phyloP scores from a whole-genome alignment of 2,329 filamentous ascomycete species.

The Fusarium clavum region DNA sequence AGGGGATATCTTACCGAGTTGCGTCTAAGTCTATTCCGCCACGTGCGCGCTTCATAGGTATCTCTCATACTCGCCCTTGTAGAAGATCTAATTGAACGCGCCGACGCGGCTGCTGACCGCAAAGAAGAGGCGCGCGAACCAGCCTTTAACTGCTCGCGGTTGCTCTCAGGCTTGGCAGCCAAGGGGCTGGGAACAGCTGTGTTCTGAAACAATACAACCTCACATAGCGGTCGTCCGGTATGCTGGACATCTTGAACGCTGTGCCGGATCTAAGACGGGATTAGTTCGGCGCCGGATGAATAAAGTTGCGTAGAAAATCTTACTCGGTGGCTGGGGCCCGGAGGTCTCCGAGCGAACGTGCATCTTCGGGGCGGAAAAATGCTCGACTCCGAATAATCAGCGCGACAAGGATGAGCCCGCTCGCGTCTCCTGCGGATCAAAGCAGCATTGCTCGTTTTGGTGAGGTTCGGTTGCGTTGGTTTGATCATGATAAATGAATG shows the following conservation, averaged over 20 bases:
- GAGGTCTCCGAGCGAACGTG: neutral
- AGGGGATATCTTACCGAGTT: conserved; percentile 11
- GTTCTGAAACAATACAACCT: conserved; percentile 19
- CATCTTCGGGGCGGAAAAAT: conserved; percentile 27
- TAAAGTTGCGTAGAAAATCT: conserved; percentile 1
- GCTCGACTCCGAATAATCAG: conserved; percentile 1
- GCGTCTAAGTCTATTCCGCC: conserved; percentile 18
- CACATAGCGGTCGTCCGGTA: conserved; percentile 10
- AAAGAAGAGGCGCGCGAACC: conserved; percentile 5
- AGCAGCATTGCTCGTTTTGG: conserved; percentile 7
- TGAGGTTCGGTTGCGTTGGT: neutral
- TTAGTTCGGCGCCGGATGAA: conserved; percentile 6
- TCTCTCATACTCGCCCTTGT: conserved; percentile 5
- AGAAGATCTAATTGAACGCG: conserved; percentile 6
- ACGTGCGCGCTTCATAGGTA: conserved; percentile 23
- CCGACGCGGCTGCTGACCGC: neutral
- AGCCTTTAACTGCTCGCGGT: neutral
- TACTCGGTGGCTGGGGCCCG: conserved; percentile 2
- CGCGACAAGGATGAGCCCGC: conserved; percentile 1
- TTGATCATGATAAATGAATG: conserved; percentile 2
- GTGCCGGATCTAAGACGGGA: conserved; percentile 5
- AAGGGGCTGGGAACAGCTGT: conserved; percentile 7
- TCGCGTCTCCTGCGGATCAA: conserved; percentile 10
- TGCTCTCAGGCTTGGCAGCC: neutral
- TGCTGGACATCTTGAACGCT: conserved; percentile 8